Evolutionary conservation across 1,284 basidiomycete genomes (phyloP).

Genomic region (Tylopilus orsonianus): DNA sequence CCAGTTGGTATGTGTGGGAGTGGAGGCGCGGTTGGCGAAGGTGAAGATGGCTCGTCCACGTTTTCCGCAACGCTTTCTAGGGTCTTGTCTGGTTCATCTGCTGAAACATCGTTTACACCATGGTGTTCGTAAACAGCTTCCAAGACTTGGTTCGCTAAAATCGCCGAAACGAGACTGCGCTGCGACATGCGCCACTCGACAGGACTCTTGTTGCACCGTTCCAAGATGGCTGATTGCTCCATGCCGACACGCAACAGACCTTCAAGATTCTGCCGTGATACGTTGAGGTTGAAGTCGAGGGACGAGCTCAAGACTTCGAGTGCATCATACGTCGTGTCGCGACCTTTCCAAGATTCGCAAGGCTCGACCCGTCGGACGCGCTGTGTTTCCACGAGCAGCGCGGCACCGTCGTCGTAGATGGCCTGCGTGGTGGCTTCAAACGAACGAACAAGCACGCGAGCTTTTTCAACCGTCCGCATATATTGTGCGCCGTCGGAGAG

Average conservation of each 20-base stretch:
- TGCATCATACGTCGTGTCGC: conserved; percentile 29
- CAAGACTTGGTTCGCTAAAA: conserved; percentile 24
- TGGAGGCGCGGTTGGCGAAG: conserved; percentile 4
- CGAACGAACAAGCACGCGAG: conserved; percentile 46
- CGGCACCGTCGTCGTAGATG: conserved; percentile 50
- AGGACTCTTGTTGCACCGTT: conserved; percentile 41
- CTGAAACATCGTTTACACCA: conserved; percentile 8
- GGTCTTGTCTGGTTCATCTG: conserved; percentile 14
- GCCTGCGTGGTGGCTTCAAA: conserved; percentile 51
- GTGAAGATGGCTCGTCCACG: background rate
- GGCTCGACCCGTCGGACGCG: conserved; percentile 31
- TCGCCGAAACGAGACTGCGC: conserved; percentile 38
- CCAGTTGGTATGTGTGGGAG: conserved; percentile 13
- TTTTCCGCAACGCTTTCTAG: conserved; percentile 13
- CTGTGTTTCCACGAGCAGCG: conserved; percentile 45
- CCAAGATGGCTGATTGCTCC: conserved; percentile 43
- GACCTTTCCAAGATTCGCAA: conserved; percentile 29
- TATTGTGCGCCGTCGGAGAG: conserved; percentile 38
- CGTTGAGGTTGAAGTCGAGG: conserved; percentile 36
- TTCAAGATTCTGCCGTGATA: conserved; percentile 42
- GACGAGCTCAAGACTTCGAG: conserved; percentile 34
- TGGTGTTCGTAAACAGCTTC: conserved; percentile 21
- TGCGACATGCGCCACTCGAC: conserved; percentile 51
- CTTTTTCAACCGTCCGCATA: conserved; percentile 44
- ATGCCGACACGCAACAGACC: conserved; percentile 40